Evolutionary conservation across 2,329 filamentous ascomycete species (phyloP), one percentile per base, ranked within the genome.

Genomic region (Fusarium verrucosum): DNA sequence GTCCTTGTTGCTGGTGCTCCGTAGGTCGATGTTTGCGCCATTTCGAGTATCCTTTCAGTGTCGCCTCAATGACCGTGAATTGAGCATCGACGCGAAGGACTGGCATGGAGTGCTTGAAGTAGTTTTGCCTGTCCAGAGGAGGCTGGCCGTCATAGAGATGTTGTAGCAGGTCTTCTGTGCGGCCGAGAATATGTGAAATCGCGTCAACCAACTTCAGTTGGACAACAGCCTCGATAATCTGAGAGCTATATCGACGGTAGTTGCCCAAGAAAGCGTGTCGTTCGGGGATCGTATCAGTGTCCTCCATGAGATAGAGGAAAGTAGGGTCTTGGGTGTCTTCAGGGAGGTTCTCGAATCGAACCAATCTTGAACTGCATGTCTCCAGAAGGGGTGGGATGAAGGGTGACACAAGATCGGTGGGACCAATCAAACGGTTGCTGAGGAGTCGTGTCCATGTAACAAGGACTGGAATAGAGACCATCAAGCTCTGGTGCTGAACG

Each of bases 191-290:
- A 76, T 97, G 92, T 36, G 88, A 86, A 65, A 98, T 88, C 1
- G 94, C 94, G 61, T 97, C 94, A 46, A 91, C 86, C 4, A 94
- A 88, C 69, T 92, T 91, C 68, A 91, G 85, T 66, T 91, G 86
- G 20, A 96, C 92, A 63, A 98, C 92, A 16, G 85, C 85, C 77
- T 98, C 94, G 52, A 99, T 92, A 23, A 97, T 86, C 58, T 92
- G 89, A 4, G 89, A 88, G 75, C 93, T 95, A 72, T 97, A 98
- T 58, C 95, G 87, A 35, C 95, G 86, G 76, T 99, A 99, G 73
- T 99, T 98, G 5, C 94, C 93, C 11, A 98, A 84, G 75, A 99
- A 99, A 1, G 93, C 92, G 77, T 99, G 95, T 22, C 93, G 87
- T 75, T 99, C 95, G 0, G 95, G 95, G 19, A 94, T 82, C 0